Evolutionary conservation across 2,329 filamentous ascomycete species (phyloP).

Genomic region (Davidsoniella neocaledoniae): DNA sequence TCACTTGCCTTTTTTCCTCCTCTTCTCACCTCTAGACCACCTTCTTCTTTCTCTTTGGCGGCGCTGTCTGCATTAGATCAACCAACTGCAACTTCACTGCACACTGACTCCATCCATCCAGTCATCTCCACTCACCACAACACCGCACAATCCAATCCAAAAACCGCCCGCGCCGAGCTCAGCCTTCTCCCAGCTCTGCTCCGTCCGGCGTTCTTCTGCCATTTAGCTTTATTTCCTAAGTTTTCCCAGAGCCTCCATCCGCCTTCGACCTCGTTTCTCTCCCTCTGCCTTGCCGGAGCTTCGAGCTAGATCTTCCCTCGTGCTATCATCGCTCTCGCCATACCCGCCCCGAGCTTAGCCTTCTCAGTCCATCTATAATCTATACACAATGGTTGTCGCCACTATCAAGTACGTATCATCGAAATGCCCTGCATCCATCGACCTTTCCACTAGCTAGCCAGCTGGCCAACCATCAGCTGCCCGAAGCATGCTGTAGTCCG

Average conservation of each 20-base stretch:
- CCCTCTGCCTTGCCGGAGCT: background rate
- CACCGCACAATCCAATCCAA: background rate
- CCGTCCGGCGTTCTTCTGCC: no score
- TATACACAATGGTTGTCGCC: slow-evolving; percentile 40
- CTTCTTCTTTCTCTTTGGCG: background rate
- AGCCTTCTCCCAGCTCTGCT: no score
- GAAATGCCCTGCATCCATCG: background rate
- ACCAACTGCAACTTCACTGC: background rate
- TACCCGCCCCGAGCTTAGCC: background rate
- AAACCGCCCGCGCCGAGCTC: no score
- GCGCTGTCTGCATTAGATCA: background rate
- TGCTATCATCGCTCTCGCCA: background rate
- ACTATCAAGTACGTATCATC: slow-evolving; percentile 40
- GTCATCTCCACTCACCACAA: background rate
- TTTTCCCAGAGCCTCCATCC: background rate
- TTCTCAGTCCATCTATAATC: background rate
- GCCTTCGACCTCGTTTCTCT: background rate
- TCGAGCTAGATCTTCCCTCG: background rate
- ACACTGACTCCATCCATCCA: background rate
- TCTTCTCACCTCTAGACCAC: background rate
- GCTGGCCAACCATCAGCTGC: background rate
- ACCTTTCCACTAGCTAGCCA: background rate
- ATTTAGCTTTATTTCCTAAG: background rate
- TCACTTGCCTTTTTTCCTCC: background rate
- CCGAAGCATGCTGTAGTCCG: background rate